Evolutionary conservation across 306 rosid species (phyloP).

Genomic region (Gastrolobium bilobum): DNA sequence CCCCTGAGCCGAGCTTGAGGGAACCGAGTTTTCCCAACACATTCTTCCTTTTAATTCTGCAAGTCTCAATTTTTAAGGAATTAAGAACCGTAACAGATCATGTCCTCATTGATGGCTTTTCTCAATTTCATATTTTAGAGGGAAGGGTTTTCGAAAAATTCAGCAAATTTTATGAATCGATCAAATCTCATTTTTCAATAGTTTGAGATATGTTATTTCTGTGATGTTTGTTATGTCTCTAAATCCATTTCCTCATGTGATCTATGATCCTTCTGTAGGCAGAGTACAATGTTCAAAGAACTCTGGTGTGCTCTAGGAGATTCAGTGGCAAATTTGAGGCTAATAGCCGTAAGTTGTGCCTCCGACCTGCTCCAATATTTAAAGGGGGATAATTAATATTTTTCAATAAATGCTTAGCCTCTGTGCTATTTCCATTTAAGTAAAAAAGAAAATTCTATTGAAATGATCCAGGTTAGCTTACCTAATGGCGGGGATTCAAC

Average conservation of each 20-base stretch:
- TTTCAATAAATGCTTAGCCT: conserved; percentile 14
- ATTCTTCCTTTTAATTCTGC: too few relatives aligned
- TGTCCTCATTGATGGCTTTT: not conserved
- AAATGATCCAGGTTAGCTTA: conserved; percentile 76
- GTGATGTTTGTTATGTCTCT: conserved; percentile 11
- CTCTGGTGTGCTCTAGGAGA: conserved; percentile 85
- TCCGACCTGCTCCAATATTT: conserved; percentile 20
- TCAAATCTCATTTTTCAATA: conserved; percentile 24
- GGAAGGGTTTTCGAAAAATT: not conserved
- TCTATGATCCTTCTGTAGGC: conserved; percentile 55
- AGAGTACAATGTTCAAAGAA: conserved; percentile 62
- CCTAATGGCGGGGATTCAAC: conserved; percentile 81
- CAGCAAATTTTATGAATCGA: conserved; percentile 7
- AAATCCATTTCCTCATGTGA: conserved; percentile 37
- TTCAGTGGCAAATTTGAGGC: conserved; percentile 64
- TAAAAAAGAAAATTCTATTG: conserved; percentile 17
- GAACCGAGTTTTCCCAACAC: too few relatives aligned
- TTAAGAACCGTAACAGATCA: not conserved
- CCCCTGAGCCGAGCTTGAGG: too few relatives aligned
- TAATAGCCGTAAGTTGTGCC: conserved; percentile 73
- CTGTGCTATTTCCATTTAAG: conserved; percentile 18
- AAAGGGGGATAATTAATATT: not conserved
- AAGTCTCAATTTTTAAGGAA: too few relatives aligned
- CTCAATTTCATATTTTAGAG: not conserved
- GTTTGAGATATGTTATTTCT: conserved; percentile 21